These are phyloP conservation scores for Bolboschoenoplectus hybrid DNA, from an alignment of 202 grass and related monocot species.

Conservation along the genomic window DNA sequence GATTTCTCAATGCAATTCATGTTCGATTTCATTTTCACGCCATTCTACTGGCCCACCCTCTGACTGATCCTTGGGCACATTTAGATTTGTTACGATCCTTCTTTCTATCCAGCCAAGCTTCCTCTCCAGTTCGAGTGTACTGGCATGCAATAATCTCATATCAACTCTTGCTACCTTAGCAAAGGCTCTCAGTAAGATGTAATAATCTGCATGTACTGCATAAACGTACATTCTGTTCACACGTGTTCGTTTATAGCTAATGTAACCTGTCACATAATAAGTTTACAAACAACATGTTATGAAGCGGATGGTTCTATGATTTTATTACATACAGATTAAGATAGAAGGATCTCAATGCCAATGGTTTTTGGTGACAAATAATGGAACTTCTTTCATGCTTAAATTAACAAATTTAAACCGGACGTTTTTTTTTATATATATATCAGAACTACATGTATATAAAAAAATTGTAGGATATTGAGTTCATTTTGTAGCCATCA, in stretches of 20 bases:
- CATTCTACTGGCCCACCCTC: constrained; percentile 16
- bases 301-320: too few species aligned
- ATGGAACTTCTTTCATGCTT: constrained; percentile 6
- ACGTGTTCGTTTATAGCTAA: constrained; percentile 61
- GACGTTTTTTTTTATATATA: constrained; percentile 20
- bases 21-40: background rate
- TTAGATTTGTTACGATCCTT: constrained; percentile 41
- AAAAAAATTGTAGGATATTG: background rate
- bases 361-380: background rate
- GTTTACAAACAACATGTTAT: background rate
- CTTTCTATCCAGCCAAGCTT: constrained; percentile 68
- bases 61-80: constrained; percentile 22
- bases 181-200: constrained; percentile 72
- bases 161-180: constrained; percentile 76
- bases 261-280: constrained; percentile 43
- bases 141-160: constrained; percentile 64
- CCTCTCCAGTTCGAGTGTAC: constrained; percentile 76
- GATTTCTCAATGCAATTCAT: background rate
- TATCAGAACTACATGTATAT: background rate
- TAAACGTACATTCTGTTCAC: constrained; percentile 48
- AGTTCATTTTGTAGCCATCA: background rate
- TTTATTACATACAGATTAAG: background rate
- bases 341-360: background rate
- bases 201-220: constrained; percentile 85
- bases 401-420: constrained; percentile 37